Base-by-base conservation (phyloP, 148 eudicot genomes). In the Chenopodium quinoa region DNA sequence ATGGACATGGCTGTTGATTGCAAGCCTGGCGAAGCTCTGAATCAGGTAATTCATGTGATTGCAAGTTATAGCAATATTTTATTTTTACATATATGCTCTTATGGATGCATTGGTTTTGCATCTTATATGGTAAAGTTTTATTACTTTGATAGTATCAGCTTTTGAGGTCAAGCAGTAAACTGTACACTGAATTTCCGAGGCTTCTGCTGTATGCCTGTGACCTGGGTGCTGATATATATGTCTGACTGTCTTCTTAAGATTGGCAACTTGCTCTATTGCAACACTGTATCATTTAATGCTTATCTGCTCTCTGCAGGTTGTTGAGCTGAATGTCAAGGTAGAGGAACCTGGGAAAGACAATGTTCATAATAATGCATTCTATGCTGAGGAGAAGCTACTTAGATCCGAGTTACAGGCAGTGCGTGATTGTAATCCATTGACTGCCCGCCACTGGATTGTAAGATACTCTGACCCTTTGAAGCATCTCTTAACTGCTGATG, bases 381-480 rank as follows among this genome's bases (percentile, higher is more conserved):
- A 91, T 82, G 92, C 98, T 20, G 97, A 93, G 89, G 98, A 93
- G 88, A 89, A 91, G 79, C 27, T 93, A 73, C 99, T 96, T 44
- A 90, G 77, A 85, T 87, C 95, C 65, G 98, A 96, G 82, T 77
- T 88, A 88, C 90, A 92, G 89, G 99, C 98, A 32, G 91, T 89
- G 94, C 97, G 99, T 23, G 97, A 96, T 83, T 89, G 91, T 82
- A 88, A 96, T 88, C 98, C 98, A 75, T 86, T 89, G 75, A 86
- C 97, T 87, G 99, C 94, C 62, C 99, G 99, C 79, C 99, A 96
- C 78, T 96, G 99, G 99, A 93, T 96, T 89, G 99, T 96, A 90
- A 90, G 98, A 32, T 60, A 16, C n/a, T 70, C 52, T 66, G 23
- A 77, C 75, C 68, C 40, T 17, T 77, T 71, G 62, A 56, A 56